phyloP scores from a whole-genome alignment of 1,284 basidiomycete genomes.

The Trametes versicolor region DNA sequence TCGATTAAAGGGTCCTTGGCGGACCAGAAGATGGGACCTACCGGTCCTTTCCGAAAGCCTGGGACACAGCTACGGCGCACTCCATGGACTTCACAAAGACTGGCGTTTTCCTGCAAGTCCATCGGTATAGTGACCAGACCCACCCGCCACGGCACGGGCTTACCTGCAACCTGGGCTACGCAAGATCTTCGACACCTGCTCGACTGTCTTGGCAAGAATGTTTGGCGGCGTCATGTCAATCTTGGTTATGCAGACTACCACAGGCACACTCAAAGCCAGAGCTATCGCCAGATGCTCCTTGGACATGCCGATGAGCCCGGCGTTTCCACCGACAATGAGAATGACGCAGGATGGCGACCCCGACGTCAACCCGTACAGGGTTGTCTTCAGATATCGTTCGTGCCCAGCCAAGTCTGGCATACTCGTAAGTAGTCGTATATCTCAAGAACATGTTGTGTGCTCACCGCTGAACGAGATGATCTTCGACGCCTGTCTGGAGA shows the following conservation, averaged over 20 bases:
- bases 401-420: slow-evolving; percentile 86
- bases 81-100: slow-evolving; percentile 83
- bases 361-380: slow-evolving; percentile 94
- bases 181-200: slow-evolving; percentile 93
- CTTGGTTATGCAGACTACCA: slow-evolving; percentile 97
- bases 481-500: slow-evolving; percentile 91
- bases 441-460: slow-evolving; percentile 14
- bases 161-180: slow-evolving; percentile 93
- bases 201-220: slow-evolving; percentile 89
- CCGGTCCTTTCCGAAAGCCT: slow-evolving; percentile 77
- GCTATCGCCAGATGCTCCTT: slow-evolving; percentile 97
- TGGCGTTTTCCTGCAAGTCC: slow-evolving; percentile 67
- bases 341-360: slow-evolving; percentile 96
- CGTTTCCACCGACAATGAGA: slow-evolving; percentile 96
- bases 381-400: slow-evolving; percentile 92
- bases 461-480: slow-evolving; percentile 93
- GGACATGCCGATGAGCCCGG: slow-evolving; percentile 96
- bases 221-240: slow-evolving; percentile 98
- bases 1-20: neutral
- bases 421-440: neutral
- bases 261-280: slow-evolving; percentile 92
- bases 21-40: slow-evolving; percentile 41
- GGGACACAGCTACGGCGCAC: slow-evolving; percentile 81
- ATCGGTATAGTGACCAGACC: slow-evolving; percentile 20
- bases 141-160: slow-evolving; percentile 30